A percentile compares a stretch with the other conserved stretches of the same genome.
phyloP scores from a whole-genome alignment of 2,329 filamentous ascomycete genomes.

The Aplosporella prunicola region DNA sequence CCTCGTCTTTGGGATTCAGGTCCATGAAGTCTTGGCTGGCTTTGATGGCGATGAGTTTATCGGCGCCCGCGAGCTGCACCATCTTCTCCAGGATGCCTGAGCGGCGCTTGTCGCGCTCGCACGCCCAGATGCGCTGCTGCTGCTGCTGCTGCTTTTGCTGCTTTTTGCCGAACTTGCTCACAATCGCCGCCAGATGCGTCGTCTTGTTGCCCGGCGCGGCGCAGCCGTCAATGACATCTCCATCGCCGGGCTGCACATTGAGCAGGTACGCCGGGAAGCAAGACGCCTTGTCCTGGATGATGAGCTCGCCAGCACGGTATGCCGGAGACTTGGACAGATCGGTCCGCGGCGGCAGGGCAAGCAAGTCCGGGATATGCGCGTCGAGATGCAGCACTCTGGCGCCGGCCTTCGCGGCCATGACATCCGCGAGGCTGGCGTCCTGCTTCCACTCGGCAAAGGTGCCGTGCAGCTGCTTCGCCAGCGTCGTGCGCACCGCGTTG shows the following conservation, averaged over 20 bases:
- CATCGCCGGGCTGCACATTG: constrained; percentile 55
- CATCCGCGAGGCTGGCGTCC: constrained; percentile 47
- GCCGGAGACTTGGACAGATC: constrained; percentile 65
- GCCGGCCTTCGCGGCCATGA: constrained; percentile 36
- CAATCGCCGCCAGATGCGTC: constrained; percentile 76
- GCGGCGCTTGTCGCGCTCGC: constrained; percentile 64
- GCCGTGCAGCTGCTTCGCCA: constrained; percentile 62
- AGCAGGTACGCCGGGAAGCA: constrained; percentile 92
- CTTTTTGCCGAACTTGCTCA: constrained; percentile 38
- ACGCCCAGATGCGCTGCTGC: constrained; percentile 56
- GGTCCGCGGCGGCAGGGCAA: constrained; percentile 63
- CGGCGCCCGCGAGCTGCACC: constrained; percentile 67
- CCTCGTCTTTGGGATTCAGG: constrained; percentile 52
- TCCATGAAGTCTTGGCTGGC: constrained; percentile 74
- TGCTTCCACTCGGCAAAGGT: constrained; percentile 60
- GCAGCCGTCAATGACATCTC: constrained; percentile 83
- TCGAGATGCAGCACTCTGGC: constrained; percentile 60
- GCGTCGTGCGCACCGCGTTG: constrained; percentile 64
- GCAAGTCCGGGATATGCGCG: constrained; percentile 67
- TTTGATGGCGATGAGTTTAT: constrained; percentile 56
- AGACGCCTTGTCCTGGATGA: constrained; percentile 92
- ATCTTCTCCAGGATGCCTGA: constrained; percentile 74
- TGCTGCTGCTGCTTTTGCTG: too few relatives aligned
- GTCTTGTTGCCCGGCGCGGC: constrained; percentile 97
- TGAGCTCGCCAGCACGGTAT: constrained; percentile 68